Base-by-base conservation (phyloP, 108 stramenopile species). In the Parmales sp. region DNA sequence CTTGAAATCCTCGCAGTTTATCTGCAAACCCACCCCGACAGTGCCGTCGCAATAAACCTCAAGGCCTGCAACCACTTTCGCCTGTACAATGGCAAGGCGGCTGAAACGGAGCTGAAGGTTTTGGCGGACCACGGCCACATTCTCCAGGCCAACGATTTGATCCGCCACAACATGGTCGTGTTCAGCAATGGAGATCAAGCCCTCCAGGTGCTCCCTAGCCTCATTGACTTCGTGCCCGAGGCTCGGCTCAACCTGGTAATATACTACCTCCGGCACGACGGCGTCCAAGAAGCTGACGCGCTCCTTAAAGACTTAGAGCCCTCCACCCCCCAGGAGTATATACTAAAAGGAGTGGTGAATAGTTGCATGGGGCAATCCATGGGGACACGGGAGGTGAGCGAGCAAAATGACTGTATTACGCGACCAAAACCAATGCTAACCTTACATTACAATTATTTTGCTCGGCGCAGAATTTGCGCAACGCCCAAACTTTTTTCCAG, bases 41-140 rank as follows among this genome's bases (percentile, higher is more conserved):
- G 78, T 51, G 74, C 71, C 0, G 75, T 86, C n/a, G 90, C 82
- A 13, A 72, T 83, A 63, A 93, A 93, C 65, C 71, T 93, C 23
- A 93, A 90, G 74, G 91, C 89, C 8, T 88, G 88, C 79, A 91
- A 88, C 71, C 72, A 82, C 45, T 92, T 88, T 74, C 78, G 84
- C 16, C 83, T 93, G 26, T 87, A 85, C 68, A 86, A 88, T 76
- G 88, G 88, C 1, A 88, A 88, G 64, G 86, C 87, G 25, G 90
- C 89, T 11, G 79, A 87, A 69, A 72, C 84, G 37, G 88, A 86
- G 54, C 83, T 93, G 3, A 85, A 88, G 64, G 76, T 65, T 13
- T 68, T 85, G 25, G 70, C 64, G 31, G 85, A 85, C 16, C 69
- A 67, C 43, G 79, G 76, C 1, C 68, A 48, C 31, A 44, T 44